These are phyloP conservation scores for Irpex sp. DNA, from an alignment of 1,284 basidiomycete genomes.

Conservation along the genomic window DNA sequence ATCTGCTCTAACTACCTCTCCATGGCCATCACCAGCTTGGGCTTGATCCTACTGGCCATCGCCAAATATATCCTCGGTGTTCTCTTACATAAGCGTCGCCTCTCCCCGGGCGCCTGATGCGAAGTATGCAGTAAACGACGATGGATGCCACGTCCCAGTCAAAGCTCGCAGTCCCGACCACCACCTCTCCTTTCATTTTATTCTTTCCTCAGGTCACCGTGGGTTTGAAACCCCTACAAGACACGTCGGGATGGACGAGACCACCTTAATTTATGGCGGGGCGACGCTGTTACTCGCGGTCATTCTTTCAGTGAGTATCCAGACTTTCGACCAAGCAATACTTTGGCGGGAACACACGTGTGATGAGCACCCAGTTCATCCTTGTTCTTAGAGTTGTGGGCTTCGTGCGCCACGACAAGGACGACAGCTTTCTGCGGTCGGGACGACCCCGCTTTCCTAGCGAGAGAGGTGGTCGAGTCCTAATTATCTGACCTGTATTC, in stretches of 20 bases:
- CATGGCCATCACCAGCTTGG: not conserved
- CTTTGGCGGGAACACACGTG: slow-evolving; percentile 4
- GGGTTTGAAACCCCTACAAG: not conserved
- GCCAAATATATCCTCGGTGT: not conserved
- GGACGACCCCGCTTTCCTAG: slow-evolving; percentile 28
- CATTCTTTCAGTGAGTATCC: slow-evolving; percentile 22
- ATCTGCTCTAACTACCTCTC: not conserved
- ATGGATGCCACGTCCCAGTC: not conserved
- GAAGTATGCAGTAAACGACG: not conserved
- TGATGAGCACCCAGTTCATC: slow-evolving; percentile 78
- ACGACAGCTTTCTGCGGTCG: slow-evolving; percentile 50
- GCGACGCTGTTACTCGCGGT: slow-evolving; percentile 19
- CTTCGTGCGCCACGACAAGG: slow-evolving; percentile 55
- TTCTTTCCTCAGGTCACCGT: not conserved
- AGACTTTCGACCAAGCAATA: not conserved
- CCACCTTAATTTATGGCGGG: not conserved
- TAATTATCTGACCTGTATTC: too few relatives aligned
- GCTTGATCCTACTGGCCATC: not conserved
- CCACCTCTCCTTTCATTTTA: not conserved
- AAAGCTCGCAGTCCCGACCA: not conserved
- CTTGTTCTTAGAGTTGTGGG: slow-evolving; percentile 86
- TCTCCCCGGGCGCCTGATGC: not conserved
- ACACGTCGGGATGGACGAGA: not conserved
- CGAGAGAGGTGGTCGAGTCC: slow-evolving; percentile 8
- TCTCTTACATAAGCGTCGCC: not conserved